Percentiles rank a stretch among this genome's conserved stretches.
These are phyloP conservation scores for Neurospora africana DNA, from an alignment of 495 filamentous ascomycete genomes.

Conservation along the genomic window DNA sequence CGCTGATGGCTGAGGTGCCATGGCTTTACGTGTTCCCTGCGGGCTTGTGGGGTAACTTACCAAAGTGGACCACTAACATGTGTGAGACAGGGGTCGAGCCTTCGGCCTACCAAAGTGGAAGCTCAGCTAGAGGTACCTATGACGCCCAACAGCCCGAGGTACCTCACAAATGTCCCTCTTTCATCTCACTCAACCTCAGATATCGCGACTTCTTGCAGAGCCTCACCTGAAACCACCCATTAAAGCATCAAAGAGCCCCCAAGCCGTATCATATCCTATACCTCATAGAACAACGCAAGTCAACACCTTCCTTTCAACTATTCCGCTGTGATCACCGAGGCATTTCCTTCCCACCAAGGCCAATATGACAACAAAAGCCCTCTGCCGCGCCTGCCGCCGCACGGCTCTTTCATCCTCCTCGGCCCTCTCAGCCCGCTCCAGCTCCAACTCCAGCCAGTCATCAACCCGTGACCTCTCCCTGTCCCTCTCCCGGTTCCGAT, in stretches of 20 bases:
- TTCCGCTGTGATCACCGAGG: neutral
- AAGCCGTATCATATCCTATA: neutral
- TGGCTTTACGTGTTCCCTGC: neutral
- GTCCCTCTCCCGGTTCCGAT: neutral
- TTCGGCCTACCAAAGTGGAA: neutral
- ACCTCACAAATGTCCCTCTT: neutral
- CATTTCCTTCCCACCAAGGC: neutral
- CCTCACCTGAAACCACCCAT: neutral
- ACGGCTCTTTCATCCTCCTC: neutral
- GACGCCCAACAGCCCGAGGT: neutral
- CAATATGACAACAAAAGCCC: neutral
- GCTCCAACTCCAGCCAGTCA: neutral
- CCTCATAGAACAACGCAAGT: neutral
- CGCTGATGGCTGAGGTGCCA: neutral
- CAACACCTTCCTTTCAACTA: neutral
- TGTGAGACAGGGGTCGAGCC: neutral
- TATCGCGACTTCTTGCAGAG: neutral
- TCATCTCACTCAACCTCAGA: neutral
- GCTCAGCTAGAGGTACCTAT: neutral
- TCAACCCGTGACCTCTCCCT: neutral
- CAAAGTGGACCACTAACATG: neutral
- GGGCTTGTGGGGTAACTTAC: neutral
- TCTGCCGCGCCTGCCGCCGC: neutral
- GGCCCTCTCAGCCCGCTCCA: neutral
- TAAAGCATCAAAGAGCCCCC: neutral